A percentile compares a stretch with the other conserved stretches of the same genome.
Evolutionary conservation across 2,329 filamentous ascomycete species (phyloP).

Genomic region (Penicillium sp.): DNA sequence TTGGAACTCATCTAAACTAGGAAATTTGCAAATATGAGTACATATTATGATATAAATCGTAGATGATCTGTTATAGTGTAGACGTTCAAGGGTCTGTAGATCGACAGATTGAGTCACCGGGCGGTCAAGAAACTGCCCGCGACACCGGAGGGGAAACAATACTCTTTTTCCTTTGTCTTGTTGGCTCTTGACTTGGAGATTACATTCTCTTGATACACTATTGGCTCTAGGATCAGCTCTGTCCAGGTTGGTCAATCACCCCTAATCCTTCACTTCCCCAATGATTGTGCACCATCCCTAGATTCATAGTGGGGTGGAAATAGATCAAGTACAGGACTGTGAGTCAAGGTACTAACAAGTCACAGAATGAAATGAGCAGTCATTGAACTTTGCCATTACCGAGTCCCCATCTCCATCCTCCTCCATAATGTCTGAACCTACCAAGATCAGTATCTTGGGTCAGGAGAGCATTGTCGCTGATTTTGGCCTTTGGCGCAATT

Average conservation of each 20-base stretch:
- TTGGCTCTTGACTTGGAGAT: not conserved
- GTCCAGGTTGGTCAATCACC: not conserved
- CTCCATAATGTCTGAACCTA: conserved; percentile 45
- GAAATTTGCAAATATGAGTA: not conserved
- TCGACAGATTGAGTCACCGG: conserved; percentile 17
- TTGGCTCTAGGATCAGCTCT: not conserved
- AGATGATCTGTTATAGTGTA: not conserved
- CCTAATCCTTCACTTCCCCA: not conserved
- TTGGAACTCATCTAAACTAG: not conserved
- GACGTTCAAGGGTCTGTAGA: not conserved
- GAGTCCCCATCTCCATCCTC: conserved; percentile 8
- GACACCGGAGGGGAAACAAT: conserved; percentile 24
- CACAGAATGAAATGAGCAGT: conserved; percentile 27
- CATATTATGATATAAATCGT: not conserved
- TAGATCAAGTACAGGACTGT: conserved; percentile 4
- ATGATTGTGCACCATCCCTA: conserved; percentile 7
- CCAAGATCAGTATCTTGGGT: conserved; percentile 76
- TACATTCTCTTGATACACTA: not conserved
- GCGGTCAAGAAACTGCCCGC: conserved; percentile 23
- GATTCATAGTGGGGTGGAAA: conserved; percentile 14
- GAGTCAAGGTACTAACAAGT: conserved; percentile 14
- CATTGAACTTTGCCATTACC: conserved; percentile 11
- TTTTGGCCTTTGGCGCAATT: conserved; percentile 82
- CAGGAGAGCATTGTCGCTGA: conserved; percentile 89
- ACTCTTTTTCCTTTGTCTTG: conserved; percentile 3